Conservation (phyloP, 108 stramenopile species). For the Cyclotella baltica region DNA sequence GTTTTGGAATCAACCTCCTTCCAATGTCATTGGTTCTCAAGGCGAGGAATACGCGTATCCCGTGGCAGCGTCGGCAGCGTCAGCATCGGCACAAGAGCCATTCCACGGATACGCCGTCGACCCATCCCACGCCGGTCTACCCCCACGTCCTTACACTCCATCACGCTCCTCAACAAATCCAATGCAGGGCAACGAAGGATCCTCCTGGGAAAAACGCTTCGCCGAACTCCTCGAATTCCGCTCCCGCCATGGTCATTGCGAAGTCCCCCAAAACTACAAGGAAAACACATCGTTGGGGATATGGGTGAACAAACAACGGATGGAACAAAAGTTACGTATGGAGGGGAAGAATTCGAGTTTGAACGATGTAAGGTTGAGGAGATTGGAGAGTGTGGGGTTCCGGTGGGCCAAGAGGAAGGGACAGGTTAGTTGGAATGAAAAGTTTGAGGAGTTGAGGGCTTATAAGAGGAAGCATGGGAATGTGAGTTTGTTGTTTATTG, state of each 20-base stretch:
- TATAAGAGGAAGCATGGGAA: constrained; percentile 11
- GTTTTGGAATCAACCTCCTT: constrained; percentile 19
- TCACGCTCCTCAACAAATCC: not conserved
- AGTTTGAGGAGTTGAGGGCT: constrained; percentile 25
- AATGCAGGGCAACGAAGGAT: constrained; percentile 25
- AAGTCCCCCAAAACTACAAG: constrained; percentile 78
- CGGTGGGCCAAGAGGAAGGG: constrained; percentile 60
- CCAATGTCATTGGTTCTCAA: not conserved
- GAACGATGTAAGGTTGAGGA: constrained; percentile 33
- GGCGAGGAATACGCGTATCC: constrained; percentile 3
- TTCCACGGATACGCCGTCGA: not conserved
- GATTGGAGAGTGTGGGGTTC: constrained; percentile 45
- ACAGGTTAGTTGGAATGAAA: constrained; percentile 57
- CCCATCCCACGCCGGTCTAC: not conserved
- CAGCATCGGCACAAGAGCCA: not conserved
- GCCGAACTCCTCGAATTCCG: constrained; percentile 37
- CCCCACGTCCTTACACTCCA: not conserved
- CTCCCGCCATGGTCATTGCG: constrained; percentile 65
- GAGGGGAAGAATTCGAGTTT: constrained; percentile 53
- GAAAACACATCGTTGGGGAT: constrained; percentile 76
- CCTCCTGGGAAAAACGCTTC: constrained; percentile 36
- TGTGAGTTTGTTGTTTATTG: not conserved
- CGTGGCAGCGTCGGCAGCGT: not conserved
- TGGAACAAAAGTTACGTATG: constrained; percentile 51
- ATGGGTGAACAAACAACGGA: constrained; percentile 74